These are phyloP conservation scores for Agaricus sinodeliciosus DNA, from an alignment of 768 basidiomycete species.

Conservation along the genomic window DNA sequence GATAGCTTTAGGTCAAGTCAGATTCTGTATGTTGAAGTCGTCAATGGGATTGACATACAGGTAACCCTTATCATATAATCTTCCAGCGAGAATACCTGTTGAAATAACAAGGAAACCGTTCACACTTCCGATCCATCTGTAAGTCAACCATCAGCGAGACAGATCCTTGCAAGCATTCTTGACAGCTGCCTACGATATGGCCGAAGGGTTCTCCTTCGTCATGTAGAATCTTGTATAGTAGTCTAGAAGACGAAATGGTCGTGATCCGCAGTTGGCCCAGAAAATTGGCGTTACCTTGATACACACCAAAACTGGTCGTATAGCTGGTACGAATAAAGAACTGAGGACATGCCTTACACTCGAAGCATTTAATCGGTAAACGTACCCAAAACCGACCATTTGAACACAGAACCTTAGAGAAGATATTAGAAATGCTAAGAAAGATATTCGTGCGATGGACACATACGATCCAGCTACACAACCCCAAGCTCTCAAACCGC, in stretches of 20 bases:
- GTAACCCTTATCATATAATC: constrained; percentile 22
- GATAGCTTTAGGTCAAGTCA: constrained; percentile 15
- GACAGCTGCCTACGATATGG: constrained; percentile 16
- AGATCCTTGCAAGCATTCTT: neutral
- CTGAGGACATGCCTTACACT: neutral
- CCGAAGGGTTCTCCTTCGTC: constrained; percentile 14
- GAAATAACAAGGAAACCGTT: constrained; percentile 19
- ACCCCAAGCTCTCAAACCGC: constrained; percentile 12
- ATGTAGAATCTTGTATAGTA: constrained; percentile 22
- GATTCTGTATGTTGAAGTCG: neutral
- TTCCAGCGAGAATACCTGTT: constrained; percentile 19
- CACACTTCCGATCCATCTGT: constrained; percentile 23
- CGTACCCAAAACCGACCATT: constrained; percentile 19
- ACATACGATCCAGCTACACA: constrained; percentile 13
- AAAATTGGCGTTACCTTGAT: constrained; percentile 14
- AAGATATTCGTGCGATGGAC: neutral
- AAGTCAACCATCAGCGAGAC: neutral
- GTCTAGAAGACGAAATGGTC: constrained; percentile 11
- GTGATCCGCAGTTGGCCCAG: neutral
- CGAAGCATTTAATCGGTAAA: neutral
- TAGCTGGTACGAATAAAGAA: constrained; percentile 10
- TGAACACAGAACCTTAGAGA: constrained; percentile 12
- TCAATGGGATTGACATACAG: constrained; percentile 15
- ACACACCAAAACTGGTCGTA: constrained; percentile 21
- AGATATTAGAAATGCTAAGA: neutral